Conservation (phyloP, 306 rosid species). For the Hippophae rhamnoides region DNA sequence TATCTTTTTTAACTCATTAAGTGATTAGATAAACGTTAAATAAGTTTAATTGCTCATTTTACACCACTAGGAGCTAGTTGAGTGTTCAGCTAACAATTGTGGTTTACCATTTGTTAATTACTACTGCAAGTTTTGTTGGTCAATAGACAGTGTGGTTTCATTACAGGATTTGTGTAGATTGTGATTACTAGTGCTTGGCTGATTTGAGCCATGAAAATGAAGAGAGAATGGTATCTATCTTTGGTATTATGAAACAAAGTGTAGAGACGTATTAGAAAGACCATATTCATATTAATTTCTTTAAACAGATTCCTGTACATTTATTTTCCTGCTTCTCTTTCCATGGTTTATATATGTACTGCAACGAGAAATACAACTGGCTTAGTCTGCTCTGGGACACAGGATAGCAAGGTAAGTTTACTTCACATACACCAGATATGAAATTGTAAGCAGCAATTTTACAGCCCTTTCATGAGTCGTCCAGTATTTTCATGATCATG, state of each 20-base stretch:
- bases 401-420: conserved; percentile 4
- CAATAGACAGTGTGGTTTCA: no score
- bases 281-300: neutral
- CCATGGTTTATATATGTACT: neutral
- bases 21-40: no score
- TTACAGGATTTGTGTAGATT: no score
- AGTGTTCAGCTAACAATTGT: no score
- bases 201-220: neutral
- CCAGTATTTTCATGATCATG: conserved; percentile 21
- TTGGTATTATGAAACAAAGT: conserved; percentile 6
- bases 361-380: conserved; percentile 6
- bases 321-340: conserved; percentile 12
- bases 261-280: neutral
- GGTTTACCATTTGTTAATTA: no score
- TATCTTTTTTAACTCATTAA: no score
- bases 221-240: neutral
- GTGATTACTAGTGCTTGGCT: no score
- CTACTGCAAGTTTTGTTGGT: no score
- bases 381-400: conserved; percentile 16
- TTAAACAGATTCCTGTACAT: conserved; percentile 23
- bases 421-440: conserved; percentile 4
- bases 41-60: no score
- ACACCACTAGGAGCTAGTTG: no score
- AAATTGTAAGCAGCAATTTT: conserved; percentile 12
- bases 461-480: conserved; percentile 6